Conservation (phyloP, 2,329 filamentous ascomycete species). For the Alternaria alternata region DNA sequence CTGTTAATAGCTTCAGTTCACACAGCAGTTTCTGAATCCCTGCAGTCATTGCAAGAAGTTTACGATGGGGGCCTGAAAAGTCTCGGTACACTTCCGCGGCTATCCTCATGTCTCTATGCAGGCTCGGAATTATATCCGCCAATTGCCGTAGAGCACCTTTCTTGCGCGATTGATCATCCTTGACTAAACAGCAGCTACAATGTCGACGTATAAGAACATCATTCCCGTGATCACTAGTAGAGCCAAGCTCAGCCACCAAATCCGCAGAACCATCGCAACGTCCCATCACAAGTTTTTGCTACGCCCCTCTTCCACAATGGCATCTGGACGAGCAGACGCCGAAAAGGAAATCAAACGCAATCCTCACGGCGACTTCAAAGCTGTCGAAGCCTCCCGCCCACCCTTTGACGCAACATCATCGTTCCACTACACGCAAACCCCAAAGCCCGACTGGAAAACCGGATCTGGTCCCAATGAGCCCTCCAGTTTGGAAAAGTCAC, state of each 20-base stretch:
- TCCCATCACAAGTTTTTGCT: neutral
- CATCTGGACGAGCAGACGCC: constrained; percentile 52
- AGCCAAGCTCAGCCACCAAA: neutral
- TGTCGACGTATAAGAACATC: constrained; percentile 1
- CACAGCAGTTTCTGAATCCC: neutral
- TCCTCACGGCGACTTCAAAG: constrained; percentile 78
- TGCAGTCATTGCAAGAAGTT: neutral
- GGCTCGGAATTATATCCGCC: constrained; percentile 31
- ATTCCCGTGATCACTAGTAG: neutral
- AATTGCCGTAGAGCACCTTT: constrained; percentile 18
- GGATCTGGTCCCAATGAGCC: constrained; percentile 71
- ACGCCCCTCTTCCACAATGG: constrained; percentile 17
- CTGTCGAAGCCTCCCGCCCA: constrained; percentile 71
- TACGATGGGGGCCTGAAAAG: neutral
- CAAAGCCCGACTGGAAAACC: constrained; percentile 70
- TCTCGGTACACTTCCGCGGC: constrained; percentile 17
- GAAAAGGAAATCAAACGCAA: constrained; percentile 65
- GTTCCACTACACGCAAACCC: constrained; percentile 69
- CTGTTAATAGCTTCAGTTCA: neutral
- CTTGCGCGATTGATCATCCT: constrained; percentile 11
- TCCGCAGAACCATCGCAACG: neutral
- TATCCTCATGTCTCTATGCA: constrained; percentile 4
- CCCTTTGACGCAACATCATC: constrained; percentile 61
- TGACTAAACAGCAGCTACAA: constrained; percentile 2
- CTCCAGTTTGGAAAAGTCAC: constrained; percentile 62